These are phyloP conservation scores for Flaveria brownii DNA, from an alignment of 129 eudicot species.

Conservation along the genomic window DNA sequence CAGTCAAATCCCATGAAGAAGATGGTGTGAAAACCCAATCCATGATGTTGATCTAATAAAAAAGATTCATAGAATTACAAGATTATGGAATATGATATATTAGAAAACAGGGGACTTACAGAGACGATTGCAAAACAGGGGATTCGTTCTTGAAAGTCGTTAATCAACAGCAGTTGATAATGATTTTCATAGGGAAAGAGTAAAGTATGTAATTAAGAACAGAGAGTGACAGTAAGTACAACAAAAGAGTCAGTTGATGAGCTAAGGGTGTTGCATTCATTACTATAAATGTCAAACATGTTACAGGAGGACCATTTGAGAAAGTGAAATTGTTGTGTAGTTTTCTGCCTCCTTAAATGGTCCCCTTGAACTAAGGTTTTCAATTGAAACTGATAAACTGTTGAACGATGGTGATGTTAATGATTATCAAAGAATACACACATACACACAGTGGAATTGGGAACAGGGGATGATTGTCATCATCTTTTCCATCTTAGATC, in stretches of 20 bases:
- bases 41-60: conserved; percentile 27
- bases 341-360: conserved; percentile 26
- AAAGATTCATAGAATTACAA: neutral
- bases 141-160: neutral
- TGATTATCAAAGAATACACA: conserved; percentile 11
- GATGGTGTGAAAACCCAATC: conserved; percentile 45
- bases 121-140: too few relatives aligned
- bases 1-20: conserved; percentile 42
- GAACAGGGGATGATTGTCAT: neutral
- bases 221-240: neutral
- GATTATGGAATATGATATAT: conserved; percentile 1
- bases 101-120: conserved; percentile 31
- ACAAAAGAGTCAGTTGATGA: conserved; percentile 36
- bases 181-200: conserved; percentile 24
- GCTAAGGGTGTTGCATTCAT: conserved; percentile 3
- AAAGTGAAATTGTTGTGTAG: conserved; percentile 30
- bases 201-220: conserved; percentile 10
- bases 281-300: neutral
- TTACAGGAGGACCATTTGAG: conserved; percentile 29
- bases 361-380: conserved; percentile 23
- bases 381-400: conserved; percentile 15
- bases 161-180: conserved; percentile 25
- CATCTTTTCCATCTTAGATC: conserved; percentile 9
- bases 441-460: too few relatives aligned
- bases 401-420: conserved; percentile 35